Evolutionary conservation across 306 rosid genomes (phyloP).

Genomic region (Dalbergia oliveri): DNA sequence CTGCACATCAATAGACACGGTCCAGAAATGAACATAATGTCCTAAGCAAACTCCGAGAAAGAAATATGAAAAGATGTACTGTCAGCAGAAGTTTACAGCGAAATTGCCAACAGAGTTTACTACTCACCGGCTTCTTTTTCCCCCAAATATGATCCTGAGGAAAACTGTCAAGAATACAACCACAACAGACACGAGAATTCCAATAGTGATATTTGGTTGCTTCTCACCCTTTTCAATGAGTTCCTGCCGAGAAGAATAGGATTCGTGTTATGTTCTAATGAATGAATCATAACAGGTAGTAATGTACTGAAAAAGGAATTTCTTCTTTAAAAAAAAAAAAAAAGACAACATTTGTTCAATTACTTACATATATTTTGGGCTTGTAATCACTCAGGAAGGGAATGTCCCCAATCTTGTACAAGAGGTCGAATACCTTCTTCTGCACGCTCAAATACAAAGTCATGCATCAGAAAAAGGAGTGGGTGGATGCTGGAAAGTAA

Average conservation of each 20-base stretch:
- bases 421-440: constrained; percentile 84
- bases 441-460: constrained; percentile 50
- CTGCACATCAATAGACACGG: constrained; percentile 47
- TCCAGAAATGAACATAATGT: neutral
- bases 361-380: constrained; percentile 67
- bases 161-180: constrained; percentile 66
- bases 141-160: constrained; percentile 77
- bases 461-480: constrained; percentile 5
- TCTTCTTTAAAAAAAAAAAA: neutral
- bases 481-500: neutral
- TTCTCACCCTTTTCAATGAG: constrained; percentile 82
- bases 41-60: neutral
- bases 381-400: constrained; percentile 77
- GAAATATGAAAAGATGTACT: neutral
- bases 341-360: neutral
- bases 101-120: neutral
- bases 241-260: constrained; percentile 58
- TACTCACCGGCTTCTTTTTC: constrained; percentile 71
- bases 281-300: neutral
- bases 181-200: constrained; percentile 67
- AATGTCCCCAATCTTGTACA: constrained; percentile 85
- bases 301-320: neutral
- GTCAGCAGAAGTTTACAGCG: neutral
- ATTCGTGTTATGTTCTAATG: constrained; percentile 30
- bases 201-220: constrained; percentile 83